These are phyloP conservation scores for Echinosophora koreensis DNA, from an alignment of 306 rosid species.

Conservation along the genomic window DNA sequence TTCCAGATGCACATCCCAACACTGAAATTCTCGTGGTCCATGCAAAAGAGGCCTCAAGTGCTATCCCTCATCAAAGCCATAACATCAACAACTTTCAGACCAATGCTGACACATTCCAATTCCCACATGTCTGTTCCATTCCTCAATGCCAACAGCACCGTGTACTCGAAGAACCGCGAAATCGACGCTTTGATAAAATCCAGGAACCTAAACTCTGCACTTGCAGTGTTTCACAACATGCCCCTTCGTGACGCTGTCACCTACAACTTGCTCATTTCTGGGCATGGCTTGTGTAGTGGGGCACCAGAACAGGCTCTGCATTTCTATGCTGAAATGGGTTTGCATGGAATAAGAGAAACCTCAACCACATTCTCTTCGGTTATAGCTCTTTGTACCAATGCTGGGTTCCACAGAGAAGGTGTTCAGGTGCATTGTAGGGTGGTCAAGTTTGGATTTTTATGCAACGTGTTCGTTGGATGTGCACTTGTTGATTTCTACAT, in stretches of 20 bases:
- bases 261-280: constrained; percentile 75
- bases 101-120: constrained; percentile 18
- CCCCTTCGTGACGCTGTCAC: constrained; percentile 70
- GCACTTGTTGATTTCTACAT: constrained; percentile 65
- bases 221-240: constrained; percentile 63
- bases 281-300: constrained; percentile 47
- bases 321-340: constrained; percentile 71
- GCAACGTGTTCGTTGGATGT: constrained; percentile 67
- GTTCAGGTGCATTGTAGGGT: constrained; percentile 80
- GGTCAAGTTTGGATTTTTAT: constrained; percentile 61
- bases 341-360: constrained; percentile 59
- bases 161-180: constrained; percentile 63
- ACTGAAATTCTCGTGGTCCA: constrained; percentile 37
- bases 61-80: constrained; percentile 44
- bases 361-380: constrained; percentile 68
- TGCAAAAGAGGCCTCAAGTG: constrained; percentile 35
- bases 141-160: constrained; percentile 27
- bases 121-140: background rate
- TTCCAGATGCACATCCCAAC: constrained; percentile 38
- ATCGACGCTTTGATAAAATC: constrained; percentile 54
- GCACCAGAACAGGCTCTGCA: constrained; percentile 52
- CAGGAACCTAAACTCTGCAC: constrained; percentile 57
- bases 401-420: constrained; percentile 61
- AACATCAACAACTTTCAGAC: constrained; percentile 16
- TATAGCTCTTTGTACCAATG: constrained; percentile 57